A percentile compares a stretch with the other conserved stretches of the same genome.
Evolutionary conservation across 1,284 basidiomycete species (phyloP).

Genomic region (Rhodofomes roseus): DNA sequence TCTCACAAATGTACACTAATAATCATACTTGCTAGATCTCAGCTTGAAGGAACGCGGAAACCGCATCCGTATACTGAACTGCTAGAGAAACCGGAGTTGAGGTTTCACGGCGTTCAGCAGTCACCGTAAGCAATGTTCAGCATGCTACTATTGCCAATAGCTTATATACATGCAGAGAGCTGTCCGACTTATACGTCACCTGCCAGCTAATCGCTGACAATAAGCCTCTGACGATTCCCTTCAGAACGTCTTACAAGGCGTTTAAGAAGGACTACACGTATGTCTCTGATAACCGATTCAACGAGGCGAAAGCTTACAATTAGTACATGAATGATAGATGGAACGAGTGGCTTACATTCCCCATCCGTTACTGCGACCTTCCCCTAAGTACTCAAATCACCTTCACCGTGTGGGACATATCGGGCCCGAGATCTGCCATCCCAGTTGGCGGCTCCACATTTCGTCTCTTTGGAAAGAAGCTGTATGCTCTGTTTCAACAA

Average conservation of each 20-base stretch:
- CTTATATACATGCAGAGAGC: conserved; percentile 46
- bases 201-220: conserved; percentile 91
- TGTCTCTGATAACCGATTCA: conserved; percentile 19
- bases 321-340: conserved; percentile 52
- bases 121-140: conserved; percentile 51
- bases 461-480: conserved; percentile 87
- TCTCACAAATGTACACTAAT: background rate
- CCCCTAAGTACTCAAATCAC: conserved; percentile 86
- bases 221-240: conserved; percentile 87
- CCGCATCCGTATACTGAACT: conserved; percentile 72
- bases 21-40: conserved; percentile 50
- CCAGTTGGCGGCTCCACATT: conserved; percentile 92
- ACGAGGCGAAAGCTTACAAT: background rate
- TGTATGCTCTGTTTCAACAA: conserved; percentile 40
- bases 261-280: conserved; percentile 84
- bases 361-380: conserved; percentile 88
- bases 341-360: conserved; percentile 93
- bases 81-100: conserved; percentile 72
- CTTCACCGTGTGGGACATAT: conserved; percentile 95
- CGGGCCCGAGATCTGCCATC: conserved; percentile 67
- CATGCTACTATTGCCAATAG: conserved; percentile 1
- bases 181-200: conserved; percentile 90
- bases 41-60: conserved; percentile 76
- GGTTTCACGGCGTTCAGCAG: conserved; percentile 73
- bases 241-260: conserved; percentile 88